Conservation (phyloP, 106 monocot genomes). For the Chionographis japonica region DNA sequence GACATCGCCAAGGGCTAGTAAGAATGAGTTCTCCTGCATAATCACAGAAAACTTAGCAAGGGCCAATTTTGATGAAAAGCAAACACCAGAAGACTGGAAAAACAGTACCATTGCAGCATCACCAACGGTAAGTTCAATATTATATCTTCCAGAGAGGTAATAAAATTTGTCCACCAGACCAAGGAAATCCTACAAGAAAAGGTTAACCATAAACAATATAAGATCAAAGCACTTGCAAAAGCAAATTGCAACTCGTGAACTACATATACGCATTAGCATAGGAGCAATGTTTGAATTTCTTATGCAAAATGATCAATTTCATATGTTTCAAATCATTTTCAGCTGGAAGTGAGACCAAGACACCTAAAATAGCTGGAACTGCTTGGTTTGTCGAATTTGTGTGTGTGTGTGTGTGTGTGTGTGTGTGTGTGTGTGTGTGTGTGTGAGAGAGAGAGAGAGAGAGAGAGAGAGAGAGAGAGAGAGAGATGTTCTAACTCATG, state of each 20-base stretch:
- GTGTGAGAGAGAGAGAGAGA: too few species aligned
- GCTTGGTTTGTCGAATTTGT: too few species aligned
- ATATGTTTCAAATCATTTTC: too few species aligned
- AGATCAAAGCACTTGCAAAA: not conserved
- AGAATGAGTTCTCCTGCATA: slow-evolving; percentile 84
- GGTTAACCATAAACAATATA: not conserved
- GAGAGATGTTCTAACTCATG: too few species aligned
- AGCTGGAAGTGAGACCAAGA: too few species aligned
- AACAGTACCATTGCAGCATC: slow-evolving; percentile 80
- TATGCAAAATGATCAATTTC: too few species aligned
- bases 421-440: too few species aligned
- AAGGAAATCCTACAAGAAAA: slow-evolving; percentile 69
- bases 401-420: too few species aligned
- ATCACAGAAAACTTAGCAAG: not conserved
- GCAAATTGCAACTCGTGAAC: not conserved
- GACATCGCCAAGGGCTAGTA: slow-evolving; percentile 53
- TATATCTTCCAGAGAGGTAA: slow-evolving; percentile 90
- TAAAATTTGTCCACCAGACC: slow-evolving; percentile 91
- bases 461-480: too few species aligned
- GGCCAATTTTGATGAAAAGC: not conserved
- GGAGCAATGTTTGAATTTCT: not conserved
- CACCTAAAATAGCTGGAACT: too few species aligned
- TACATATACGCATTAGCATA: not conserved
- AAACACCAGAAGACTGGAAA: not conserved
- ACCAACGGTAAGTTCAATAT: slow-evolving; percentile 83